Evolutionary conservation across 495 filamentous ascomycete species (phyloP).

Genomic region (Ascodesmis nigricans): DNA sequence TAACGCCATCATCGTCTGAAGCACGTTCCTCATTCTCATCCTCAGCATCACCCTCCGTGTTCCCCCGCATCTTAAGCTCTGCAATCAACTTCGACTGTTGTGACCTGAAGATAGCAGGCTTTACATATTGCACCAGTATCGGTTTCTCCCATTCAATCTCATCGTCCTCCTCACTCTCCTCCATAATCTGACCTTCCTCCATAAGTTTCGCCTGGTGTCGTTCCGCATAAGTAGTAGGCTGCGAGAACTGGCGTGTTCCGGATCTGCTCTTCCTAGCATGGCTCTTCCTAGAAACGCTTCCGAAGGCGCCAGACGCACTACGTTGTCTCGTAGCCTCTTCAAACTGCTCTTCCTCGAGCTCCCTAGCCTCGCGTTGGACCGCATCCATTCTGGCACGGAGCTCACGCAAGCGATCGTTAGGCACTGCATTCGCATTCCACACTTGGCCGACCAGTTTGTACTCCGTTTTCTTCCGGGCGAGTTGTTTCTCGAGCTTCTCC

Average conservation of each 20-base stretch:
- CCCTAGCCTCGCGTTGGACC: slow-evolving; percentile 25
- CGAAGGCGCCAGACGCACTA: slow-evolving; percentile 13
- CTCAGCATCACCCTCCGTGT: slow-evolving; percentile 55
- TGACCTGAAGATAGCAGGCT: background rate
- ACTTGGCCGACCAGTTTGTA: slow-evolving; percentile 92
- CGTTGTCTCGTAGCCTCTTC: slow-evolving; percentile 29
- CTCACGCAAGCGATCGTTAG: slow-evolving; percentile 78
- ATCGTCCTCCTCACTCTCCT: slow-evolving; percentile 23
- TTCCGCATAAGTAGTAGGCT: slow-evolving; percentile 13
- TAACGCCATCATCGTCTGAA: slow-evolving; percentile 39
- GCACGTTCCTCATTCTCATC: slow-evolving; percentile 19
- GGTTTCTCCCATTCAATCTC: slow-evolving; percentile 26
- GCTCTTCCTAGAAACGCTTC: slow-evolving; percentile 5
- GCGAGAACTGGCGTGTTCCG: slow-evolving; percentile 9
- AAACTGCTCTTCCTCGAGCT: slow-evolving; percentile 27
- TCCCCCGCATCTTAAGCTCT: no score
- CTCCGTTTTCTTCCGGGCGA: slow-evolving; percentile 92
- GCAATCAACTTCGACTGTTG: no score
- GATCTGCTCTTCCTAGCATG: slow-evolving; percentile 2
- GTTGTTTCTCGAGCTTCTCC: slow-evolving; percentile 75
- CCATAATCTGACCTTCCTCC: slow-evolving; percentile 11
- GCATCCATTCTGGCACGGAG: slow-evolving; percentile 87
- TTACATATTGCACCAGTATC: slow-evolving; percentile 21
- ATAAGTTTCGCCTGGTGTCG: slow-evolving; percentile 8
- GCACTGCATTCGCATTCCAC: slow-evolving; percentile 62